Base-by-base conservation (phyloP, 2,329 filamentous ascomycete species). In the Ophiostoma himal-ulmi region DNA sequence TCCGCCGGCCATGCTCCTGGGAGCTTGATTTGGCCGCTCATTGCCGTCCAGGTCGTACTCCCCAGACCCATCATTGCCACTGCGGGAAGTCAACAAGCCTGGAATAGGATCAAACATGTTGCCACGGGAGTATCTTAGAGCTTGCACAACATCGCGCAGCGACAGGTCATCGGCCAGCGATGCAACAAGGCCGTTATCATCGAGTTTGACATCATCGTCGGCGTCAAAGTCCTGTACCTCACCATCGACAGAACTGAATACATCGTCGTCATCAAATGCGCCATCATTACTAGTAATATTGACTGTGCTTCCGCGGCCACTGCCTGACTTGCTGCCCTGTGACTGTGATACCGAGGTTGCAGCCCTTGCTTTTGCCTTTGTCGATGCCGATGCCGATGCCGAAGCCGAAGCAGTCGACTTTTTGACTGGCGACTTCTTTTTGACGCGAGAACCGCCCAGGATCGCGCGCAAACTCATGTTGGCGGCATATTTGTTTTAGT, bases 51-150 rank as follows among this genome's bases (percentile, higher is more conserved):
- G 37, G 36, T 30, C n/a, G 22, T 68, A 20, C 10, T 6, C n/a
- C 1, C 7, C 3, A 7, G 13, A 3, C 37, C 48, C 66, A n/a
- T 37, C 66, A 13, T 26, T 13, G 44, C 22, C 66, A 81, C 2
- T 1, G 7, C 13, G n/a, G 14, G 41, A 20, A 17, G 44, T 48
- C 8, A n/a, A 48, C 30, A 37, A 7, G 2, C 67, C 67, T 11
- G 90, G 90, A 13, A 92, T 80, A 1, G 84, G 80, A 54, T 83
- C 84, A 80, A 92, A 93, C 85, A 90, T 91, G 75, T 80, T 82
- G 26, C 76, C 78, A 52, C 84, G 85, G 68, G 89, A 85, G 77
- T 89, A 86, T 68, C 84, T 81, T 76, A 92, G 87, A 30, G 88
- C 87, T 76, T 91, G 89, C 0, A 86, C 82, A 1, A 89, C 84